Base-by-base conservation (phyloP, 176 grass and related monocot species). In the Phyllostachys edulis region DNA sequence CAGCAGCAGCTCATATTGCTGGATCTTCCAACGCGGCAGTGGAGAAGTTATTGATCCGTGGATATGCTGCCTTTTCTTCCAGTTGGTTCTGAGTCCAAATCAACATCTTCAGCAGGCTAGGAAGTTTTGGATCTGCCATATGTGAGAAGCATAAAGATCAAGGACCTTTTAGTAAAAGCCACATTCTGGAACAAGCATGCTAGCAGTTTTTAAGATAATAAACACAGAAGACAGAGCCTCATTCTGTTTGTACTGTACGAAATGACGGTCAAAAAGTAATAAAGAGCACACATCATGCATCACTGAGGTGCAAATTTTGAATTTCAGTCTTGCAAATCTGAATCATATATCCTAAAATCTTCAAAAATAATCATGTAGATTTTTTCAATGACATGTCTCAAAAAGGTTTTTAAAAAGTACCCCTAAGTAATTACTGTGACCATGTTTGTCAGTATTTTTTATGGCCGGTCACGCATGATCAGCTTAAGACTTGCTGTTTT, bases 91-190 rank as follows among this genome's bases (percentile, higher is more conserved):
- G 93, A 57, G 93, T 92, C 91, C 93, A 98, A 34, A 92, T 85
- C 82, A 98, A 26, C 93, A 95, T 95, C 80, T 98, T 98, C 81
- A 98, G 63, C 85, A 98, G 83, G 65, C 93, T 95, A 37, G 96
- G 96, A 71, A 98, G 93, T 56, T 98, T 98, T 64, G 93, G 93
- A 87, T 98, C 96, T 98, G 91, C 23, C 21, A 42, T 37, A 37
- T 39, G 42, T 18, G 9, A 46, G 61, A 87, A 69, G 64, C 24
- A 42, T 2, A 70, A 69, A 55, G 37, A 62, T 26, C 57, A 71
- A 89, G 50, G 36, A 55, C 4, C 32, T 68, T 68, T 62, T 0
- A 59, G 14, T 77, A 81, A 88, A 26, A 81, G 40, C 4, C 71
- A 80, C 26, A 59, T 63, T 44, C 44, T 51, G 3, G 8, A 29